phyloP scores from a whole-genome alignment of 805 yeast species.

The Hyphopichia homilentoma region DNA sequence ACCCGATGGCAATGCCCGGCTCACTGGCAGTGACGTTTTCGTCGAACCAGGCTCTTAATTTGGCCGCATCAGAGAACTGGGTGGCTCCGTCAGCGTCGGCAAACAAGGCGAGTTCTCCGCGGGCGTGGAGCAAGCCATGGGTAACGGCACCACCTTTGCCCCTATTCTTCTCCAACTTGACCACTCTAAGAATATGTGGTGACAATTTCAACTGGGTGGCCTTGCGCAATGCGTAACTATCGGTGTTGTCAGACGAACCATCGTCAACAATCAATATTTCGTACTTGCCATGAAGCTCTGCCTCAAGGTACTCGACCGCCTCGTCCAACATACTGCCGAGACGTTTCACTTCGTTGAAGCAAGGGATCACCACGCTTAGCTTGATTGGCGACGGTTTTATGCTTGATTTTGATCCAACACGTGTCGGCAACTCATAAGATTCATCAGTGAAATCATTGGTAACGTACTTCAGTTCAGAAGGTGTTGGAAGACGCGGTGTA shows the following conservation, averaged over 20 bases:
- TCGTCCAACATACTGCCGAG: constrained; percentile 71
- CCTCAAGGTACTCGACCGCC: constrained; percentile 50
- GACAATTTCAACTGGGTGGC: constrained; percentile 44
- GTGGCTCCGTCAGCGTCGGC: constrained; percentile 99
- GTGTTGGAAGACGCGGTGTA: constrained; percentile 52
- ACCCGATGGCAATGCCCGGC: constrained; percentile 79
- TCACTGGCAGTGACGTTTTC: constrained; percentile 9
- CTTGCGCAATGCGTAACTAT: constrained; percentile 64
- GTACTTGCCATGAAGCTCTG: constrained; percentile 37
- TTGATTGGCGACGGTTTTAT: constrained; percentile 37
- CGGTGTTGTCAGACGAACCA: constrained; percentile 82
- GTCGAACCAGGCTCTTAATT: constrained; percentile 44
- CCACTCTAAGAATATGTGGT: constrained; percentile 65
- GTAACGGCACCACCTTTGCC: constrained; percentile 92
- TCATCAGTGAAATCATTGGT: constrained; percentile 41
- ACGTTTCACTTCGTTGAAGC: constrained; percentile 81
- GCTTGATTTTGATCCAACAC: constrained; percentile 19
- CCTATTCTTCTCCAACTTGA: constrained; percentile 69
- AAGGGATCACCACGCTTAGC: constrained; percentile 85
- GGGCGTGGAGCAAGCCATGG: constrained; percentile 75
- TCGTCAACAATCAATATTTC: constrained; percentile 91
- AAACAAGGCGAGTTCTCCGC: constrained; percentile 75
- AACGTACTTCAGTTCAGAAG: constrained; percentile 50
- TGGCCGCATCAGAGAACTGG: constrained; percentile 62
- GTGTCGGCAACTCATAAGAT: constrained; percentile 29